Evolutionary conservation across 129 eudicot genomes (phyloP).

Genomic region (Lonicera japonica): DNA sequence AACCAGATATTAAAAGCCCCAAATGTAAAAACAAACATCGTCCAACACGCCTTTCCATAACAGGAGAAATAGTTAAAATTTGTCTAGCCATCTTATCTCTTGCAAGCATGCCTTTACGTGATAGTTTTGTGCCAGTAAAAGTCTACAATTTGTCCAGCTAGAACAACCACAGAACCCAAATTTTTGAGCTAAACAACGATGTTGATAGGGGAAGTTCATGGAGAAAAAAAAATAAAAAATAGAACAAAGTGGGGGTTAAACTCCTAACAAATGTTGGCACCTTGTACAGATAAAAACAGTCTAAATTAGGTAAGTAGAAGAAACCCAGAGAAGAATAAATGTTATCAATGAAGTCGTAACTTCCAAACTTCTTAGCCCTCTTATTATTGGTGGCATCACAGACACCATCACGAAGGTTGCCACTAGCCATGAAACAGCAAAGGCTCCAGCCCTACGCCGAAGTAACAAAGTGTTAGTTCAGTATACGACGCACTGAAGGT

Average conservation of each 20-base stretch:
- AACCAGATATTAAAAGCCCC: too few species aligned
- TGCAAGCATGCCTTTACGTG: too few species aligned
- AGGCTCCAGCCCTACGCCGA: conserved; percentile 74
- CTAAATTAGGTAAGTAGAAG: conserved; percentile 89
- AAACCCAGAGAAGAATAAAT: conserved; percentile 81
- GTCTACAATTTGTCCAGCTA: too few species aligned
- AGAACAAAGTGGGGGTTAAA: background rate
- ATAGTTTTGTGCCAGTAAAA: too few species aligned
- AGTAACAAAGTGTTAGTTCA: conserved; percentile 2
- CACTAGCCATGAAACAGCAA: conserved; percentile 65
- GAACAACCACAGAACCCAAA: too few species aligned
- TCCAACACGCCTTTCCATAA: too few species aligned
- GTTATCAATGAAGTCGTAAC: conserved; percentile 88
- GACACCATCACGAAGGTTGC: background rate
- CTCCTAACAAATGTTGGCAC: conserved; percentile 17
- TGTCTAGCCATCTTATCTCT: too few species aligned
- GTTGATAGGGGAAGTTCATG: too few species aligned
- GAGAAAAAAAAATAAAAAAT: too few species aligned
- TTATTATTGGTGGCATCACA: conserved; percentile 47
- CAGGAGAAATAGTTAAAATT: too few species aligned
- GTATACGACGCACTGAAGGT: background rate
- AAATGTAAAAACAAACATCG: too few species aligned
- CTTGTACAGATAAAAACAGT: conserved; percentile 4
- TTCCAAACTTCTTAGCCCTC: conserved; percentile 88
- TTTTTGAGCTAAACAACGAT: too few species aligned